Evolutionary conservation across 805 yeast species (phyloP).

Genomic region (Pichia rugopelliculosa): DNA sequence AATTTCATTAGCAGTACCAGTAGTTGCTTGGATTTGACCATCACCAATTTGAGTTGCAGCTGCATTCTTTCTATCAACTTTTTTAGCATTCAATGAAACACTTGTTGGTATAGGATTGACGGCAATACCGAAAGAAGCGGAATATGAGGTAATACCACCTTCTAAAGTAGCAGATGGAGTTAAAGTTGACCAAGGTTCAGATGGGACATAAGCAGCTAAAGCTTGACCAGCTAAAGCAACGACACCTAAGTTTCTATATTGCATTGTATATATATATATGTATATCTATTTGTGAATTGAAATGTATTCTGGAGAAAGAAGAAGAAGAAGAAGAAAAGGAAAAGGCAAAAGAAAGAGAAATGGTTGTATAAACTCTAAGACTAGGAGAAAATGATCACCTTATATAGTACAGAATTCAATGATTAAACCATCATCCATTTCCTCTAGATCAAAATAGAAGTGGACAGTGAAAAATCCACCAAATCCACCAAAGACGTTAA

Average conservation of each 20-base stretch:
- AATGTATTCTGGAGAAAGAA: no score
- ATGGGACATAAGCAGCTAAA: conserved; percentile 55
- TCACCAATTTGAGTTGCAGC: conserved; percentile 30
- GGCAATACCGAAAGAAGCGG: conserved; percentile 62
- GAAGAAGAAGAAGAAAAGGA: background rate
- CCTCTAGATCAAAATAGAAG: no score
- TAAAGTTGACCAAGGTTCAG: conserved; percentile 65
- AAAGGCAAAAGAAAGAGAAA: background rate
- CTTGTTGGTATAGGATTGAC: conserved; percentile 52
- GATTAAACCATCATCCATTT: no score
- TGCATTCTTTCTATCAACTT: conserved; percentile 11
- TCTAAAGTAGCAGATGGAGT: conserved; percentile 49
- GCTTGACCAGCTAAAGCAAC: conserved; percentile 43
- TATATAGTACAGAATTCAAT: no score
- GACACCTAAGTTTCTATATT: conserved; percentile 35
- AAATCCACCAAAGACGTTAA: no score
- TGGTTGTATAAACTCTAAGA: background rate
- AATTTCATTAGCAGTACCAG: conserved; percentile 28
- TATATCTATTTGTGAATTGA: no score
- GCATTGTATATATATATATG: conserved; percentile 27
- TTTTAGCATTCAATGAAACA: conserved; percentile 30
- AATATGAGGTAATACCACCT: conserved; percentile 48
- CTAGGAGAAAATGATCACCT: no score
- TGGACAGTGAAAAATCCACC: no score
- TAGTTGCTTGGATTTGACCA: conserved; percentile 24